These are phyloP conservation scores for Tylopilus felleus DNA, from an alignment of 768 basidiomycete species.

Conservation along the genomic window DNA sequence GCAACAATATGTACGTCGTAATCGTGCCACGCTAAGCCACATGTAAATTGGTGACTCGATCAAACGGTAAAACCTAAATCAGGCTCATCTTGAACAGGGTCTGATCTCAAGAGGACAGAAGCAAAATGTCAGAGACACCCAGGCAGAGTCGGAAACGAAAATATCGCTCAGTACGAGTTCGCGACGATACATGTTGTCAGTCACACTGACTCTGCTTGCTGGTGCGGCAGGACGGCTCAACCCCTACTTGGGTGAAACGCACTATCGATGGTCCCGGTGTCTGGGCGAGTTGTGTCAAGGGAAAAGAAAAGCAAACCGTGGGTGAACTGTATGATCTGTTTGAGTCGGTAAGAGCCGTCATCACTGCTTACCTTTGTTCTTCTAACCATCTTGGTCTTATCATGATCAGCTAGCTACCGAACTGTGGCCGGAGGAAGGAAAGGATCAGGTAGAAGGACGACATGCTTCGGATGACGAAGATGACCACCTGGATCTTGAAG, in stretches of 20 bases:
- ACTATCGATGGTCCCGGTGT: slow-evolving; percentile 77
- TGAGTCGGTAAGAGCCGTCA: slow-evolving; percentile 54
- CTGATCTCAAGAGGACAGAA: not conserved
- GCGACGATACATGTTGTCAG: not conserved
- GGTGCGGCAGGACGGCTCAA: slow-evolving; percentile 54
- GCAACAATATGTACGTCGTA: not conserved
- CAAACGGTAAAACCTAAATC: not conserved
- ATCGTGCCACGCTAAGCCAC: not conserved
- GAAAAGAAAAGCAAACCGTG: slow-evolving; percentile 75
- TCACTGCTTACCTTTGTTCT: not conserved
- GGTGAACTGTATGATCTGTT: slow-evolving; percentile 79
- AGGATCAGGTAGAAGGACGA: slow-evolving; percentile 21
- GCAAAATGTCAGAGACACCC: slow-evolving; percentile 19
- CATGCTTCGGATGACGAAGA: slow-evolving; percentile 35
- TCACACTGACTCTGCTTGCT: slow-evolving; percentile 1
- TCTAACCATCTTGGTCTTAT: slow-evolving; percentile 5
- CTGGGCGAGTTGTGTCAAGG: slow-evolving; percentile 84
- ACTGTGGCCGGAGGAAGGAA: slow-evolving; percentile 56
- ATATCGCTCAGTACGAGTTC: slow-evolving; percentile 45
- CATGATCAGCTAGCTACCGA: slow-evolving; percentile 59
- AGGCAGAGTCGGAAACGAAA: slow-evolving; percentile 41
- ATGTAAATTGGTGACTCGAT: too few species aligned
- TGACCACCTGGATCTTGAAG: slow-evolving; percentile 56
- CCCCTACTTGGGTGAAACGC: slow-evolving; percentile 61
- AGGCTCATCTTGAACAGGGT: not conserved